phyloP scores from a whole-genome alignment of 345 rosid species.

The Barbarea vulgaris region DNA sequence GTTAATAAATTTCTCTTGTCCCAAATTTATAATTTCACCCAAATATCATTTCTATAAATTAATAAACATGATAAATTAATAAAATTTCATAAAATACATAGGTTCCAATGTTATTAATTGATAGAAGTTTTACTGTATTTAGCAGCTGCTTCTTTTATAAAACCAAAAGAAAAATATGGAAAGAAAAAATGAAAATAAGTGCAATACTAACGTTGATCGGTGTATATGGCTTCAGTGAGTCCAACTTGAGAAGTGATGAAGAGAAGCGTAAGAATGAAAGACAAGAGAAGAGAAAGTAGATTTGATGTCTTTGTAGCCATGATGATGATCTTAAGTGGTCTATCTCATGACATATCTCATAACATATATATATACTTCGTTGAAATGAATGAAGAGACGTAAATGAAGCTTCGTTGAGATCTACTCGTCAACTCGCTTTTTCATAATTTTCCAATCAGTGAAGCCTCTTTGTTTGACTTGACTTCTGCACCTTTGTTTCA shows the following conservation, averaged over 20 bases:
- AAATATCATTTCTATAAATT: no score
- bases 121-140: no score
- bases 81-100: no score
- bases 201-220: neutral
- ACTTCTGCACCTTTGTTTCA: neutral
- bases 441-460: no score
- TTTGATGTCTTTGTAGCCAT: neutral
- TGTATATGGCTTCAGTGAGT: neutral
- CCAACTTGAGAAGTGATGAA: neutral
- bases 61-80: no score
- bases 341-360: neutral
- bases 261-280: neutral
- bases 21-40: no score
- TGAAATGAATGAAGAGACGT: no score
- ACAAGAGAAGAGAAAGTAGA: neutral
- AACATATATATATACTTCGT: neutral
- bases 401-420: neutral
- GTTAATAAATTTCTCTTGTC: no score
- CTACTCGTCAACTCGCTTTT: neutral
- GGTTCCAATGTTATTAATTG: no score
- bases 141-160: neutral
- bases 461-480: neutral
- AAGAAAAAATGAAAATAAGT: neutral
- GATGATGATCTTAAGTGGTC: neutral
- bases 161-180: neutral